These are phyloP conservation scores for Fusarium falciforme DNA, from an alignment of 2,329 filamentous ascomycete species.

Conservation along the genomic window DNA sequence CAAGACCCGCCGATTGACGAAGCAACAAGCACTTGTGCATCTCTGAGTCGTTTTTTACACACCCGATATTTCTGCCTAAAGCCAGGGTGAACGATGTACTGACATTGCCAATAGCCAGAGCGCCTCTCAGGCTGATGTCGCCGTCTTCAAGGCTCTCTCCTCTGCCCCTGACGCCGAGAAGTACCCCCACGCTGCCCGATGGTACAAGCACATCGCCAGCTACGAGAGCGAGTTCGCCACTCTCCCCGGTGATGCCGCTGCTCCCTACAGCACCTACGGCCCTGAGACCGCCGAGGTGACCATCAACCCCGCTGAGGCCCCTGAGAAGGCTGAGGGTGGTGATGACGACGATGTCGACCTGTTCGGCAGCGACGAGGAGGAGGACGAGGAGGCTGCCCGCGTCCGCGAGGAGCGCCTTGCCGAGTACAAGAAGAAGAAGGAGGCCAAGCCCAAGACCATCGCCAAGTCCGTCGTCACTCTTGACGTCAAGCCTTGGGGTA, in stretches of 20 bases:
- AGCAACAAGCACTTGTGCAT: constrained; percentile 77
- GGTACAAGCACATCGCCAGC: constrained; percentile 98
- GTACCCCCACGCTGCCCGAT: constrained; percentile 94
- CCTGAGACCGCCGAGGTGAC: constrained; percentile 83
- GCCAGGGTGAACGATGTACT: constrained; percentile 23
- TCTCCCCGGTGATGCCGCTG: constrained; percentile 90
- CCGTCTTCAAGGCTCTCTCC: constrained; percentile 90
- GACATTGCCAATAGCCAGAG: constrained; percentile 55
- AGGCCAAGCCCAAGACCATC: constrained; percentile 86
- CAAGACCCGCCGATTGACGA: constrained; percentile 91
- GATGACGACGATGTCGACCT: constrained; percentile 85
- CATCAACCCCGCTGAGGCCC: constrained; percentile 85
- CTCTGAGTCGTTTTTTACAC: constrained; percentile 67
- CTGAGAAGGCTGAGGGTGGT: constrained; percentile 42
- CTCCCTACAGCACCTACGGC: constrained; percentile 90
- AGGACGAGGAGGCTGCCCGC: constrained; percentile 86
- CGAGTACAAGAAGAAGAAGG: constrained; percentile 98
- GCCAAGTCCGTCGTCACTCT: constrained; percentile 97
- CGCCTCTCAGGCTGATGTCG: constrained; percentile 95
- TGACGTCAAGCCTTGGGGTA: constrained; percentile 99
- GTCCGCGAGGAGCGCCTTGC: constrained; percentile 90
- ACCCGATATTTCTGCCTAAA: constrained; percentile 12
- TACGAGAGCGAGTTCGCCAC: constrained; percentile 93
- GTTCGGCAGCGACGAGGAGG: constrained; percentile 94
- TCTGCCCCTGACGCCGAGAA: constrained; percentile 81